phyloP scores from a whole-genome alignment of 768 basidiomycete genomes.

The Jaapia argillacea region DNA sequence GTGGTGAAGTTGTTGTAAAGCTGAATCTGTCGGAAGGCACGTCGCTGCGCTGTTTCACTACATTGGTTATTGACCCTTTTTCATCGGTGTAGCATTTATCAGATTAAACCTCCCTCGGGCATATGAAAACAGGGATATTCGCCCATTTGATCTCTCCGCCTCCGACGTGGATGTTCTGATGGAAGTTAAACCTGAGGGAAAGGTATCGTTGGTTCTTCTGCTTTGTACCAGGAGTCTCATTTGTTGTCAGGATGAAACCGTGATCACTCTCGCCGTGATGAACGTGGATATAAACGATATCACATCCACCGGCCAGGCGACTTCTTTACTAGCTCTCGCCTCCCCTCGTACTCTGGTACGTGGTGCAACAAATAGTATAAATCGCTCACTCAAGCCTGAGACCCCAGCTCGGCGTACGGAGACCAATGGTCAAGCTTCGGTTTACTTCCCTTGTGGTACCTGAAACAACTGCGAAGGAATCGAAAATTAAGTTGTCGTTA shows the following conservation, averaged over 20 bases:
- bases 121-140: constrained; percentile 6
- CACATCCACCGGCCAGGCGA: constrained; percentile 18
- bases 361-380: constrained; percentile 4
- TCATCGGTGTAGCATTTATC: background rate
- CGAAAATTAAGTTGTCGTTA: constrained; percentile 53
- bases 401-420: constrained; percentile 18
- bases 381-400: constrained; percentile 2
- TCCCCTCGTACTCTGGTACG: constrained; percentile 49
- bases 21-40: constrained; percentile 37
- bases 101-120: background rate
- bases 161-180: constrained; percentile 55
- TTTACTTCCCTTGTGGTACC: constrained; percentile 55
- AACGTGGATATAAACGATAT: constrained; percentile 49
- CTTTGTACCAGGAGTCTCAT: no score
- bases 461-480: constrained; percentile 67
- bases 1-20: constrained; percentile 40
- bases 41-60: no score
- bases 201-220: constrained; percentile 41
- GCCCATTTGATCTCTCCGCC: constrained; percentile 47
- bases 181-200: constrained; percentile 63
- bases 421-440: constrained; percentile 49
- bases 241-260: constrained; percentile 54
- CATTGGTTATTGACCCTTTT: background rate
- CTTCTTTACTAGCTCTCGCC: constrained; percentile 43
- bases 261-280: constrained; percentile 52